Conservation (phyloP, 139 green algal genomes). For the Edaphochlamys debaryana region DNA sequence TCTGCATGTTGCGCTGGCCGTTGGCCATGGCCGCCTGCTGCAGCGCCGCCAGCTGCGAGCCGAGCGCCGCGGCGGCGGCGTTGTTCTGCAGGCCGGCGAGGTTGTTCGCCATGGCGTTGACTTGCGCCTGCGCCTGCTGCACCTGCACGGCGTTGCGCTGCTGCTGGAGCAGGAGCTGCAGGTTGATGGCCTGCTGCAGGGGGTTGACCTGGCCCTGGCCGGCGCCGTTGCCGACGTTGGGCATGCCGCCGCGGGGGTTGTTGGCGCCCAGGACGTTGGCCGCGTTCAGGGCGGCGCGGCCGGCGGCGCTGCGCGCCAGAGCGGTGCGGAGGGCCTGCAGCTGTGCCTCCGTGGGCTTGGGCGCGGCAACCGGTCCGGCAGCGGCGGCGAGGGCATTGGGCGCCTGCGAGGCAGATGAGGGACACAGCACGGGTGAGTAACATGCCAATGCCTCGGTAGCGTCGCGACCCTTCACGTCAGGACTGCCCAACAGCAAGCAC, state of each 20-base stretch:
- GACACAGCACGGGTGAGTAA: too few species aligned
- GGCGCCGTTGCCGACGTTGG: neutral
- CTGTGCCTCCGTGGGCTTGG: constrained; percentile 39
- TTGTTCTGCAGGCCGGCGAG: constrained; percentile 25
- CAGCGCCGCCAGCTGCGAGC: constrained; percentile 11
- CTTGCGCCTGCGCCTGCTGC: constrained; percentile 39
- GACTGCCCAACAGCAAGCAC: too few species aligned
- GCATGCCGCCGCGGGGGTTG: neutral
- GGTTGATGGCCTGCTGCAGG: constrained; percentile 41
- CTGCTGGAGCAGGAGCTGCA: constrained; percentile 42
- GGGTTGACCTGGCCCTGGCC: neutral
- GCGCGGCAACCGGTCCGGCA: neutral
- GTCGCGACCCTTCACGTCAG: too few species aligned
- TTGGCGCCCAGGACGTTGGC: constrained; percentile 10
- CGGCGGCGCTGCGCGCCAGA: constrained; percentile 7
- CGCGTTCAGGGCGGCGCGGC: constrained; percentile 17
- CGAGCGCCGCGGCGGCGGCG: neutral
- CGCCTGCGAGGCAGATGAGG: too few species aligned
- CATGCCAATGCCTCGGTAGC: too few species aligned
- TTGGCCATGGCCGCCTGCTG: constrained; percentile 38
- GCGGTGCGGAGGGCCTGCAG: constrained; percentile 29
- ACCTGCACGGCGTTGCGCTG: constrained; percentile 19
- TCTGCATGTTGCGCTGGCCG: neutral
- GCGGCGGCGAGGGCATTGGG: neutral
- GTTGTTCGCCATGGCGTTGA: constrained; percentile 7